Evolutionary conservation across 2,329 filamentous ascomycete species (phyloP).

Genomic region (Sarocladiaceae sp.): DNA sequence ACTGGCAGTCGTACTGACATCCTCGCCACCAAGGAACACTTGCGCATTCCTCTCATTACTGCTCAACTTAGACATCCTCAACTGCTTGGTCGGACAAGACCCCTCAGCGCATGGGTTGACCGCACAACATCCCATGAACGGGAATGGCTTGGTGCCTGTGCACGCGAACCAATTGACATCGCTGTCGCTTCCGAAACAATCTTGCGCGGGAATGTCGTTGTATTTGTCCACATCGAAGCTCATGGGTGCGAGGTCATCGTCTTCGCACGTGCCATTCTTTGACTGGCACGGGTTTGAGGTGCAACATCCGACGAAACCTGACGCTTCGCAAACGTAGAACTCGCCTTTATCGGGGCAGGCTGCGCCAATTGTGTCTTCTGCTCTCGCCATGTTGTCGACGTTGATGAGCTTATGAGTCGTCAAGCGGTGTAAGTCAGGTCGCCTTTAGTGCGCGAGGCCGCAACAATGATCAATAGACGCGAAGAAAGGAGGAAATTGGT

Average conservation of each 20-base stretch:
- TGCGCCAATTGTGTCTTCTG: conserved; percentile 18
- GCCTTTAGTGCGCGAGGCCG: too few relatives aligned
- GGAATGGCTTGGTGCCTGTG: conserved; percentile 15
- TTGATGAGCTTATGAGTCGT: not conserved
- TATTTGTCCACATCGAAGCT: conserved; percentile 24
- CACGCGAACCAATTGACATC: conserved; percentile 27
- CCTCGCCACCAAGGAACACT: conserved; percentile 8
- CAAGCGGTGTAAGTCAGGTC: not conserved
- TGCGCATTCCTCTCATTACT: conserved; percentile 4
- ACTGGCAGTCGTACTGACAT: not conserved
- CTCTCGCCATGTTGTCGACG: not conserved
- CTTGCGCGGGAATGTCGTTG: conserved; percentile 21
- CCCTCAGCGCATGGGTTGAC: conserved; percentile 25
- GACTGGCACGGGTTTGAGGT: conserved; percentile 27
- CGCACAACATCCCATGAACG: conserved; percentile 30
- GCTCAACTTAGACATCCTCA: conserved; percentile 11
- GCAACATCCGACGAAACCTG: conserved; percentile 38
- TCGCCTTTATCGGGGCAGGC: conserved; percentile 25
- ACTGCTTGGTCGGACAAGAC: conserved; percentile 7
- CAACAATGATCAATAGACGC: too few relatives aligned
- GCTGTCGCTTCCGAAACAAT: conserved; percentile 18
- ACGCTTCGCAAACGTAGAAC: conserved; percentile 32
- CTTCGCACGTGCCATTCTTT: conserved; percentile 27
- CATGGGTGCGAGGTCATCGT: conserved; percentile 18
- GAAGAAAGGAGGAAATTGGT: not conserved